phyloP scores from a whole-genome alignment of 345 rosid genomes.

The Acer campestre region DNA sequence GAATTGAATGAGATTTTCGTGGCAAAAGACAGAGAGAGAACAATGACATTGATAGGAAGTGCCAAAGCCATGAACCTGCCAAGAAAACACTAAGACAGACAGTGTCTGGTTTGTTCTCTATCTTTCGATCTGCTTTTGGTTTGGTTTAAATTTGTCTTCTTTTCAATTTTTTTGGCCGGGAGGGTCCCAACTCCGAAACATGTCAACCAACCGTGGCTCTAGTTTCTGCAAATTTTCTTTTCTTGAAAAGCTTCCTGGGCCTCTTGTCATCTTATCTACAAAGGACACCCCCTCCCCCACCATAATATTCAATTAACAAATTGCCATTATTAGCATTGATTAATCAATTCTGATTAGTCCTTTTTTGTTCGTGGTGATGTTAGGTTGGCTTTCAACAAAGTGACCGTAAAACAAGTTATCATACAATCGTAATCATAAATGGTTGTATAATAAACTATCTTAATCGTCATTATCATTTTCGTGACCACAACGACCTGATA shows the following conservation, averaged over 20 bases:
- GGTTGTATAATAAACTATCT: background rate
- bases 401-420: background rate
- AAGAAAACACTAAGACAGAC: conserved; percentile 9
- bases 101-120: background rate
- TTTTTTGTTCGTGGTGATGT: background rate
- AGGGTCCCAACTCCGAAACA: background rate
- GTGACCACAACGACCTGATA: background rate
- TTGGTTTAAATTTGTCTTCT: conserved; percentile 2
- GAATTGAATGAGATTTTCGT: too few relatives aligned
- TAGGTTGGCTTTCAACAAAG: too few relatives aligned
- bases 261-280: background rate
- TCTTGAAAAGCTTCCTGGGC: background rate
- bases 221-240: background rate
- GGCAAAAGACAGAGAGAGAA: too few relatives aligned
- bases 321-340: background rate
- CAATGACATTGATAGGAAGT: too few relatives aligned
- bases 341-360: background rate
- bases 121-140: too few relatives aligned
- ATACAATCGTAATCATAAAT: background rate
- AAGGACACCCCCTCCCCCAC: background rate
- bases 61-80: conserved; percentile 4
- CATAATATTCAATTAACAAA: background rate
- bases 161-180: background rate
- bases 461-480: background rate
- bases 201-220: background rate